These are phyloP conservation scores for Colletotrichum sp. DNA, from an alignment of 2,329 filamentous ascomycete species.

Conservation along the genomic window DNA sequence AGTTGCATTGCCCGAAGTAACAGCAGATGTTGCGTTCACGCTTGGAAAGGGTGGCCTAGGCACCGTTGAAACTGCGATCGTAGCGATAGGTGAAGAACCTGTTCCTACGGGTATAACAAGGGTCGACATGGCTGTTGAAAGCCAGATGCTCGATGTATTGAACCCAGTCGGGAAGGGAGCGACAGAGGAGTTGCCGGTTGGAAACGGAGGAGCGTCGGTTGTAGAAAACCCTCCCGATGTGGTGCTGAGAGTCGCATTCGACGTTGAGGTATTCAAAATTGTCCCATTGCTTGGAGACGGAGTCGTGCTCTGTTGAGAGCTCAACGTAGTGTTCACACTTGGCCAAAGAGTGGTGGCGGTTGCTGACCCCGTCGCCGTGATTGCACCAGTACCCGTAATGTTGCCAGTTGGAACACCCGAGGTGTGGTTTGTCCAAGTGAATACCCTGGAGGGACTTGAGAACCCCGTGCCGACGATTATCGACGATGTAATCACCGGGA, in stretches of 20 bases:
- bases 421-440: constrained; percentile 1
- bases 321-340: background rate
- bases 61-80: background rate
- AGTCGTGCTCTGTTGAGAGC: background rate
- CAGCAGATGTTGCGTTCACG: background rate
- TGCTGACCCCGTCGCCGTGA: background rate
- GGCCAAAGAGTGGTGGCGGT: background rate
- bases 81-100: background rate
- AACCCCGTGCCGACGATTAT: background rate
- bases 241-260: background rate
- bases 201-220: background rate
- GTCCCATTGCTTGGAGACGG: background rate
- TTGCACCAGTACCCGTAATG: background rate
- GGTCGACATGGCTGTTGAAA: background rate
- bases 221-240: background rate
- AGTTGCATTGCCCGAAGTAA: background rate
- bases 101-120: background rate
- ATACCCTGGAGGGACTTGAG: background rate
- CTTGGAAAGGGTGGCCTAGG: background rate
- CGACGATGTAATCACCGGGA: background rate
- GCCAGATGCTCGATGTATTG: background rate
- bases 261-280: background rate
- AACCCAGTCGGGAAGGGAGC: background rate
- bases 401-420: background rate
- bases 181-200: background rate